phyloP scores from a whole-genome alignment of 176 grass and related monocot genomes.

The Hyparrhenia diplandra region DNA sequence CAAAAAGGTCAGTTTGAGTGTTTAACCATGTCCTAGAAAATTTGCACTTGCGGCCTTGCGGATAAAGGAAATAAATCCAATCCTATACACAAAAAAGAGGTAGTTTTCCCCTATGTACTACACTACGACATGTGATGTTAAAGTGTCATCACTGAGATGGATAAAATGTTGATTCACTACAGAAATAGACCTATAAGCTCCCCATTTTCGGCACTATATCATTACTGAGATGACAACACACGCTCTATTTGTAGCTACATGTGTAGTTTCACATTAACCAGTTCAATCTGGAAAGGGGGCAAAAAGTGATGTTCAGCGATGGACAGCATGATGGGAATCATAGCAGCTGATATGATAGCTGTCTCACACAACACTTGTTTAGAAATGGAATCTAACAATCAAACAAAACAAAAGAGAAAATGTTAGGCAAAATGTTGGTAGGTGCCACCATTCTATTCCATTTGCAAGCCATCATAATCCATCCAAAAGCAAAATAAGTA shows the following conservation, averaged over 20 bases:
- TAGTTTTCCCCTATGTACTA: not conserved
- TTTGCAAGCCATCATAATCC: constrained; percentile 26
- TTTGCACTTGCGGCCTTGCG: not conserved
- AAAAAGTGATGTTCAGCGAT: not conserved
- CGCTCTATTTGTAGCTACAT: not conserved
- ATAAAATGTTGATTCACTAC: not conserved
- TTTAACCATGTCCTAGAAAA: not conserved
- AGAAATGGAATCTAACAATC: constrained; percentile 35
- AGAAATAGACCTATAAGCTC: not conserved
- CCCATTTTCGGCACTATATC: not conserved
- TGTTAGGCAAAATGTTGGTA: constrained; percentile 31
- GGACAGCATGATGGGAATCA: constrained; percentile 21
- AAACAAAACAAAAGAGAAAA: not conserved
- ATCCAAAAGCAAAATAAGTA: constrained; percentile 26
- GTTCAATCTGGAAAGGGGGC: not conserved
- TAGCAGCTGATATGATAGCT: constrained; percentile 34
- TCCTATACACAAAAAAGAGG: not conserved
- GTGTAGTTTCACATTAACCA: not conserved
- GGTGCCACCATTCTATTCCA: constrained; percentile 23
- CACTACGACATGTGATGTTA: not conserved
- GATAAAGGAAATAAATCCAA: not conserved
- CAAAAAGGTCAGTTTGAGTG: not conserved
- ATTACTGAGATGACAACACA: not conserved
- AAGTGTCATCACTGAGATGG: not conserved
- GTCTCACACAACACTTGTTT: constrained; percentile 19